phyloP scores from a whole-genome alignment of 208 protist species.

The Wallacemonas rigidus region DNA sequence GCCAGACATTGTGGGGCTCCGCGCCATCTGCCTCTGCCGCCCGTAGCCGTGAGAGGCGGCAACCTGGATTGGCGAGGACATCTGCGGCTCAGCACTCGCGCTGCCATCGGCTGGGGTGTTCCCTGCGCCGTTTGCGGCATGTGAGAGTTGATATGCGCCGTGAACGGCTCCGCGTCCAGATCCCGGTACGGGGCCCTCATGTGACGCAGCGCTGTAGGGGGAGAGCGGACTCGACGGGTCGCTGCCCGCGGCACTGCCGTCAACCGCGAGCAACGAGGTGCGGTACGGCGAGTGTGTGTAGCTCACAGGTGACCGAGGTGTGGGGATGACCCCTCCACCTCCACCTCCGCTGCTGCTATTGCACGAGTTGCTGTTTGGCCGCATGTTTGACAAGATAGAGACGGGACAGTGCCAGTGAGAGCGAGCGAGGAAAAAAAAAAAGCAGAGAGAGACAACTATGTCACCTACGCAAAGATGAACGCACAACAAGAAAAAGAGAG shows the following conservation, averaged over 20 bases:
- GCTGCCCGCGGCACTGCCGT: not conserved
- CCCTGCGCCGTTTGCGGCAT: not conserved
- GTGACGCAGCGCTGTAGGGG: not conserved
- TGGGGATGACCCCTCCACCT: not conserved
- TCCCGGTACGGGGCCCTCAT: not conserved
- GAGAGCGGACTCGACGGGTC: constrained; percentile 17
- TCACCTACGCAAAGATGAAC: no score
- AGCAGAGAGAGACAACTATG: no score
- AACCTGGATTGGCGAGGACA: constrained; percentile 15
- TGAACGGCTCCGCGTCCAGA: not conserved
- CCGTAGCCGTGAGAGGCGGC: not conserved
- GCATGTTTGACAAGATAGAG: not conserved
- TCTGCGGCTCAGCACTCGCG: not conserved
- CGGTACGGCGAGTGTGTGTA: constrained; percentile 20
- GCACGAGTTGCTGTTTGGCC: constrained; percentile 1
- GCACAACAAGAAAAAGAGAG: no score
- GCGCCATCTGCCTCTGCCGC: constrained; percentile 22
- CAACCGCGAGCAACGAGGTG: constrained; percentile 4
- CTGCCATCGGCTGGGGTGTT: not conserved
- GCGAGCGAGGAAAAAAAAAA: no score
- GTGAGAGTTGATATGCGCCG: constrained; percentile 5
- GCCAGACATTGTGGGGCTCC: constrained; percentile 26
- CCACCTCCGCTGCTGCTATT: constrained; percentile 2
- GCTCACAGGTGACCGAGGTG: constrained; percentile 13
- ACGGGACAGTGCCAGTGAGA: not conserved